Base-by-base conservation (phyloP, 495 filamentous ascomycete genomes). In the Xylaria longipes region DNA sequence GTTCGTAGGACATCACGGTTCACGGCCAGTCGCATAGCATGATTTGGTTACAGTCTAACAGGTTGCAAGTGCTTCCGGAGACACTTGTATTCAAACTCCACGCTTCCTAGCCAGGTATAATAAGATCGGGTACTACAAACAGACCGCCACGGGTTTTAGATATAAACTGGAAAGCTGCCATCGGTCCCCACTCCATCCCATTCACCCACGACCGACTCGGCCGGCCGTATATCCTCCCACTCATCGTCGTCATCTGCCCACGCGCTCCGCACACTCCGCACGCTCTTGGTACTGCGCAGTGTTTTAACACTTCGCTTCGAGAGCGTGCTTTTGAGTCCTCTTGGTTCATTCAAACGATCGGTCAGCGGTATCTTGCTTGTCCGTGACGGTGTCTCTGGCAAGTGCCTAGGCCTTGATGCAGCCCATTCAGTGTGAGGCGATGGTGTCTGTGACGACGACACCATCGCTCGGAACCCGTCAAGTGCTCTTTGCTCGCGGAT, bases 111-210 rank as follows among this genome's bases (percentile, higher is more conserved):
- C 65, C 52, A 68, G 39, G 67, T 35, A 50, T 46, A 58, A 45
- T 31, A 60, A 60, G 39, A 60, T 60, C 52, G 22, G 20, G 20
- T 46, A 60, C 17, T 58, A 58, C 66, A 60, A 46, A 20, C 35
- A 66, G 39, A 46, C 31, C 45, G 57, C 25, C 54, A 11, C 14
- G 15, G 27, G 35, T 39, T 31, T 54, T 43, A 78, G 72, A 79
- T 79, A 76, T 79, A 77, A 61, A 77, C 69, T 27, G 77, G 70
- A 70, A 79, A 79, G 50, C 77, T 79, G 31, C 75, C 75, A 20
- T 79, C 72, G 41, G 75, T 79, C 54, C 62, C 73, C 2, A 37
- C 71, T 12, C 39, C 70, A 5, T 74, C 75, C 73, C 75, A 79
- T 8, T 72, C 77, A 2, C 72, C 75, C 6, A 77, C 52, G 4